Evolutionary conservation across 129 eudicot genomes (phyloP), one percentile per base, ranked within the genome.

Genomic region (Smallanthus sonchifolius): DNA sequence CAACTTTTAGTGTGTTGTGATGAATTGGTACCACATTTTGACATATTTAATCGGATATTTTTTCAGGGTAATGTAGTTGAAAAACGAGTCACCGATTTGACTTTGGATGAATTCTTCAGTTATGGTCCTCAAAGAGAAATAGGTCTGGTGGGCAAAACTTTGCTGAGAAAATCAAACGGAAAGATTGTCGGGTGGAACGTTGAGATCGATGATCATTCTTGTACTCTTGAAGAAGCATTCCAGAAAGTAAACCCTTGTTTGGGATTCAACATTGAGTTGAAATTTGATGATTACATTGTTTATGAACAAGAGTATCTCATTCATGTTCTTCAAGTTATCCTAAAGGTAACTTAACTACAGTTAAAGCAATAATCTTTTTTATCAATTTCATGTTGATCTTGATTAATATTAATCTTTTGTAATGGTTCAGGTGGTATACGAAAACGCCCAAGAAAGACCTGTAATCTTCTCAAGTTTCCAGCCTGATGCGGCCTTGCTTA

Each of bases 211-310:
- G 97, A 93, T 43, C 67, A 71, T 16, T 72, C 66, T 2, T 88
- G 97, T 68, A 88, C 97, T 7, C 81, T 93, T 13, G 77, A 86
- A 80, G 98, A 93, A 80, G 91, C 95, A 5, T 90, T 93, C 43
- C 75, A 84, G 64, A 83, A 86, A 77, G 96, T 88, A 2, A 86
- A 84, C 66, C 91, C 97, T 14, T 66, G 79, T 68, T 52, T 93
- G 59, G 98, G 98, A 5, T 93, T 93, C 88, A 90, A 90, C 84
- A 83, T 93, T 37, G 98, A 93, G 82, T 81, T 93, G 70, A 93
- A 93, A 52, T 88, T 93, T 40, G 98, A 93, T 65, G 96, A 93
- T 75, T 35, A 84, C 43, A 45, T 90, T 37, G 92, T 93, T 11
- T 93, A 93, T 73, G 57, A 88, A 49, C 77, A 83, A 60, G 88